phyloP scores from a whole-genome alignment of 83 land plant species.

The Diphasiastrum complanatum region DNA sequence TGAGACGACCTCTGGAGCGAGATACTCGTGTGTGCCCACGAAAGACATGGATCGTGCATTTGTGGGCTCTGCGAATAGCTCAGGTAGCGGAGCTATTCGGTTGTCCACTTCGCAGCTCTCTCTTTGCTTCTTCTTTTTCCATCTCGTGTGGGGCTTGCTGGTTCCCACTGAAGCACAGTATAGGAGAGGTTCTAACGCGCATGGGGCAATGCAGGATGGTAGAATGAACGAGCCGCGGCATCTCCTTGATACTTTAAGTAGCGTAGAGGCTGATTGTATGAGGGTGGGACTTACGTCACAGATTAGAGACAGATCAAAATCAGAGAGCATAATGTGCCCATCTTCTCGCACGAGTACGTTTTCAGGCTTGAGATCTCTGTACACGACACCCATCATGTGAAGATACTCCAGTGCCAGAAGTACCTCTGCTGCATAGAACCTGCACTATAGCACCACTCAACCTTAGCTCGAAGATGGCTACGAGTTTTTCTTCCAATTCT shows the following conservation, averaged over 20 bases:
- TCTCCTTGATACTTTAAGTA: not conserved
- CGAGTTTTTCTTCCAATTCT: no score
- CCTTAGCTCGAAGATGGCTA: no score
- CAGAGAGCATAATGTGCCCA: slow-evolving; percentile 22
- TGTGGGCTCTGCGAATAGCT: slow-evolving; percentile 13
- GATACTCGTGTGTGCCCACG: slow-evolving; percentile 13
- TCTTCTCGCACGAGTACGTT: slow-evolving; percentile 9
- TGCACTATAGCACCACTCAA: not conserved
- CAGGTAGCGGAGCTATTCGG: slow-evolving; percentile 2
- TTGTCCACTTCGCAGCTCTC: not conserved
- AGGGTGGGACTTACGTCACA: not conserved
- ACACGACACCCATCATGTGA: slow-evolving; percentile 27
- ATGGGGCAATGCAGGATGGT: no score
- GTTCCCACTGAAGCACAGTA: not conserved
- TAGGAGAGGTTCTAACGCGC: no score
- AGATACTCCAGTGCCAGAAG: slow-evolving; percentile 13
- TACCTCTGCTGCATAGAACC: slow-evolving; percentile 12
- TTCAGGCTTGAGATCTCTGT: slow-evolving; percentile 22
- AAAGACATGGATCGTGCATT: slow-evolving; percentile 17
- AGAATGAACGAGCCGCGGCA: not conserved
- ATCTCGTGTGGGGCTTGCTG: not conserved
- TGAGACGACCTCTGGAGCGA: slow-evolving; percentile 13
- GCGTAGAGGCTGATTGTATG: not conserved
- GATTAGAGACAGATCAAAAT: slow-evolving; percentile 10
- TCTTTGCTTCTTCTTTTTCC: not conserved